Conservation (phyloP, 2,329 filamentous ascomycete genomes). For the Hansfordia pulvinata region DNA sequence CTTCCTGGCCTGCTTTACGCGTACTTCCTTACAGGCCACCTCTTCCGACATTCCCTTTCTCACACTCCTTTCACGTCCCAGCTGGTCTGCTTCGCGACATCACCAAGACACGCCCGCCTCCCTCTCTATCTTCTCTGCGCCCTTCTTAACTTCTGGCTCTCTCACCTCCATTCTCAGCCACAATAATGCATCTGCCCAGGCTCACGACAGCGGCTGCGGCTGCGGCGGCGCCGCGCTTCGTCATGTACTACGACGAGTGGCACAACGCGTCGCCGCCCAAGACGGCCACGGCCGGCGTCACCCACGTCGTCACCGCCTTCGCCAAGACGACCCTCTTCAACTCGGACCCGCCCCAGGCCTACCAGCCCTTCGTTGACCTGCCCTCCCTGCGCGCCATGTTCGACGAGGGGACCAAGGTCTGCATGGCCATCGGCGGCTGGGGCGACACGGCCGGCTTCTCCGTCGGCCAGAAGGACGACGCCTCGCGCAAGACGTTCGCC, state of each 20-base stretch:
- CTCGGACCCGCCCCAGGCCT: conserved; percentile 28
- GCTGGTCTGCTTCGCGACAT: too few relatives aligned
- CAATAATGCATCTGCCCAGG: conserved; percentile 12
- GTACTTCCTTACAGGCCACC: too few relatives aligned
- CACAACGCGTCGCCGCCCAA: conserved; percentile 8
- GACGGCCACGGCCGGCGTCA: conserved; percentile 28
- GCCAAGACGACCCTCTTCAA: conserved; percentile 36
- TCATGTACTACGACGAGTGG: conserved; percentile 15
- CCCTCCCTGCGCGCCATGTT: conserved; percentile 38
- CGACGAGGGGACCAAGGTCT: conserved; percentile 37
- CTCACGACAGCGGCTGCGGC: conserved; percentile 6
- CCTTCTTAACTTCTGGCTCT: too few relatives aligned
- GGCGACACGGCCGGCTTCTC: conserved; percentile 45
- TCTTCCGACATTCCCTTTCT: too few relatives aligned
- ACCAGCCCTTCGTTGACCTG: conserved; percentile 36
- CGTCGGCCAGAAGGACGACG: conserved; percentile 29
- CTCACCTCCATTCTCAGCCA: too few relatives aligned
- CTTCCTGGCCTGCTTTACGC: too few relatives aligned
- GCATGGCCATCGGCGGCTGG: conserved; percentile 55
- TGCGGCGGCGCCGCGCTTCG: conserved; percentile 10
- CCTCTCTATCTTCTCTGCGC: too few relatives aligned
- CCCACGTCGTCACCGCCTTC: conserved; percentile 41
- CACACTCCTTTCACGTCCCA: too few relatives aligned
- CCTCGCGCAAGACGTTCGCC: conserved; percentile 36
- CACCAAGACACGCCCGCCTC: too few relatives aligned